These are phyloP conservation scores for Ogataea neopini DNA, from an alignment of 805 yeast species.

Conservation along the genomic window DNA sequence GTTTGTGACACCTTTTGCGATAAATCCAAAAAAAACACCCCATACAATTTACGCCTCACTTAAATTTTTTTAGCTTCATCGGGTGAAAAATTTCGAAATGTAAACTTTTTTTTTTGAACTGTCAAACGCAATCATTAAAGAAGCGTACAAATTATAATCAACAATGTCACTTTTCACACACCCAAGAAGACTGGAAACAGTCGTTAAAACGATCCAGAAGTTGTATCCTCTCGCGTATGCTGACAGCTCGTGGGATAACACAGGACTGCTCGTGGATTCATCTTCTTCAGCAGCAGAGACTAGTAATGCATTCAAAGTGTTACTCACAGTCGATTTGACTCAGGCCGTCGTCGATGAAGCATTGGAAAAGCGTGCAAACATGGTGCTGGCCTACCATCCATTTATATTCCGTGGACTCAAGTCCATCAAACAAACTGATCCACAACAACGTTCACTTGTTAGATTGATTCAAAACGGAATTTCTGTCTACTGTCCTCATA, in stretches of 20 bases:
- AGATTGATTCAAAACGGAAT: conserved; percentile 74
- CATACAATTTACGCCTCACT: background rate
- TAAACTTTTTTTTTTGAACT: too few species aligned
- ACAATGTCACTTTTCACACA: conserved; percentile 12
- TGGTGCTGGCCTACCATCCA: conserved; percentile 90
- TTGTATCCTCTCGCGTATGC: conserved; percentile 83
- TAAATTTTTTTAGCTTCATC: background rate
- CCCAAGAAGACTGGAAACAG: conserved; percentile 39
- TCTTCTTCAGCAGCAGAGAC: conserved; percentile 15
- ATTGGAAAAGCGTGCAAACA: conserved; percentile 47
- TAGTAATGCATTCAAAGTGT: conserved; percentile 30
- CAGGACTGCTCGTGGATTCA: conserved; percentile 84
- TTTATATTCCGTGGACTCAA: conserved; percentile 90
- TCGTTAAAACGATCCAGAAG: conserved; percentile 59
- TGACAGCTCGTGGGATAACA: conserved; percentile 91
- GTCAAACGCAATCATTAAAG: background rate
- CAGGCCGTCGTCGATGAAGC: conserved; percentile 86
- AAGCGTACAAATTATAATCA: background rate
- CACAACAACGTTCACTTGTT: conserved; percentile 80
- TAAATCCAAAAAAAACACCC: conserved; percentile 15
- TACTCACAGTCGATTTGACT: conserved; percentile 86
- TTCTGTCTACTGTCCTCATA: conserved; percentile 92
- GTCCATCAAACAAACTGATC: conserved; percentile 57
- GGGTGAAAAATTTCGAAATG: background rate
- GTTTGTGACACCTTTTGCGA: conserved; percentile 12